phyloP scores from a whole-genome alignment of 2,329 filamentous ascomycete species.

The Colletotrichum cuscutae region DNA sequence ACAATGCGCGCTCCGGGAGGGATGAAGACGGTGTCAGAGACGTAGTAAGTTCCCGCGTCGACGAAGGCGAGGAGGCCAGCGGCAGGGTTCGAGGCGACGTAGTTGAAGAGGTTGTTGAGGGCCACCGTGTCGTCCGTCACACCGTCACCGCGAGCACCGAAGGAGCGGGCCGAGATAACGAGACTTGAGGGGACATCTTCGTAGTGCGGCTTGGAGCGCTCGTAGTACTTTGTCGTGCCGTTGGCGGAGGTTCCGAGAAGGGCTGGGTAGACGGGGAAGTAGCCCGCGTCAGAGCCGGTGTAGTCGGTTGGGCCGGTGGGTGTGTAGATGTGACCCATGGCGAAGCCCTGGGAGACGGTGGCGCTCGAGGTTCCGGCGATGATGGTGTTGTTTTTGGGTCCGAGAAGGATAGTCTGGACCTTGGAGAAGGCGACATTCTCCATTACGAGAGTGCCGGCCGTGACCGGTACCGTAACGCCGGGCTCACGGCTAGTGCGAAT shows the following conservation, averaged over 20 bases:
- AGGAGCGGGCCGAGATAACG: constrained; percentile 76
- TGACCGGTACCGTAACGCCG: constrained; percentile 44
- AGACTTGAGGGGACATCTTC: constrained; percentile 63
- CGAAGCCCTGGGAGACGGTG: constrained; percentile 65
- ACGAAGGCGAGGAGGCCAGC: constrained; percentile 66
- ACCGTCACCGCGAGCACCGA: constrained; percentile 79
- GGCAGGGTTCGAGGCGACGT: constrained; percentile 54
- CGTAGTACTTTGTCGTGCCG: constrained; percentile 65
- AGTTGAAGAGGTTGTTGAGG: constrained; percentile 72
- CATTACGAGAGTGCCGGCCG: constrained; percentile 56
- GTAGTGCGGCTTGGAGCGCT: constrained; percentile 83
- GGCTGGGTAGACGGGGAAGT: constrained; percentile 58
- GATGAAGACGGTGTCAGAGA: constrained; percentile 64
- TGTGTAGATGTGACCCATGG: constrained; percentile 70
- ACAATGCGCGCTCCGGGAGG: constrained; percentile 64
- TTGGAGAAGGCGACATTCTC: constrained; percentile 57
- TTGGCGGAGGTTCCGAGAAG: constrained; percentile 57
- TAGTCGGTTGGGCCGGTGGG: constrained; percentile 55
- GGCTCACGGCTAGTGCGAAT: constrained; percentile 69
- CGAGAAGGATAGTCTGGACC: constrained; percentile 49
- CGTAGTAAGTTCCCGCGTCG: constrained; percentile 70
- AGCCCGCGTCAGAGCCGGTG: constrained; percentile 57
- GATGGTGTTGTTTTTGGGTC: constrained; percentile 57
- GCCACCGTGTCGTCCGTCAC: constrained; percentile 78
- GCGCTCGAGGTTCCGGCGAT: constrained; percentile 62